Percentiles rank a stretch among this genome's conserved stretches.
Evolutionary conservation across 2,329 filamentous ascomycete species (phyloP).

Genomic region (Davidsoniella australis): DNA sequence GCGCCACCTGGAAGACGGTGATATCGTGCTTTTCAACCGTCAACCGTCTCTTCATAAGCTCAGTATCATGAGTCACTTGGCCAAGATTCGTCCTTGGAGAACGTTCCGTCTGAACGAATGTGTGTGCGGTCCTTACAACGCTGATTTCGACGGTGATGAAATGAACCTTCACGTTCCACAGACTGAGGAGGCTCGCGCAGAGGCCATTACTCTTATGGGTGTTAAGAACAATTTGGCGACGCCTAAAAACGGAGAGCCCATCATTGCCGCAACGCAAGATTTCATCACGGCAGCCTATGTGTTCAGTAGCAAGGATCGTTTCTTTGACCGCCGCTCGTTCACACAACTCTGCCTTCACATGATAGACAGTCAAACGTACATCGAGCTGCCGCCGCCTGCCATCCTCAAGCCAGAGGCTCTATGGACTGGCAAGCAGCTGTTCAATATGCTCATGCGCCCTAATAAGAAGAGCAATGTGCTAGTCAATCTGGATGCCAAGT

Average conservation of each 20-base stretch:
- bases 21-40: conserved; percentile 94
- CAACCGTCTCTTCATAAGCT: conserved; percentile 96
- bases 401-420: conserved; percentile 70
- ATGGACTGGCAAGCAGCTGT: conserved; percentile 96
- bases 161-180: conserved; percentile 98
- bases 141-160: conserved; percentile 96
- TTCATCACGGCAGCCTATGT: conserved; percentile 94
- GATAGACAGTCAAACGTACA: conserved; percentile 60
- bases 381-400: conserved; percentile 75
- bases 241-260: conserved; percentile 92
- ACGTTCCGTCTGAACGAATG: conserved; percentile 96
- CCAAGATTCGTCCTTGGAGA: conserved; percentile 83
- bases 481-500: conserved; percentile 86
- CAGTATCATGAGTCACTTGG: conserved; percentile 91
- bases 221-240: conserved; percentile 93
- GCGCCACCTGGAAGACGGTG: conserved; percentile 83
- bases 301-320: conserved; percentile 79
- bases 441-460: conserved; percentile 78
- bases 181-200: conserved; percentile 87
- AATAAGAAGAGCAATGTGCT: conserved; percentile 68
- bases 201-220: conserved; percentile 93
- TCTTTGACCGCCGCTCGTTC: conserved; percentile 79
- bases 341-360: conserved; percentile 85
- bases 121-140: conserved; percentile 95
- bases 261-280: conserved; percentile 97